Evolutionary conservation across 305 asterid genomes (phyloP), one percentile per base, ranked within the genome.

Genomic region (Rubia peregrina): DNA sequence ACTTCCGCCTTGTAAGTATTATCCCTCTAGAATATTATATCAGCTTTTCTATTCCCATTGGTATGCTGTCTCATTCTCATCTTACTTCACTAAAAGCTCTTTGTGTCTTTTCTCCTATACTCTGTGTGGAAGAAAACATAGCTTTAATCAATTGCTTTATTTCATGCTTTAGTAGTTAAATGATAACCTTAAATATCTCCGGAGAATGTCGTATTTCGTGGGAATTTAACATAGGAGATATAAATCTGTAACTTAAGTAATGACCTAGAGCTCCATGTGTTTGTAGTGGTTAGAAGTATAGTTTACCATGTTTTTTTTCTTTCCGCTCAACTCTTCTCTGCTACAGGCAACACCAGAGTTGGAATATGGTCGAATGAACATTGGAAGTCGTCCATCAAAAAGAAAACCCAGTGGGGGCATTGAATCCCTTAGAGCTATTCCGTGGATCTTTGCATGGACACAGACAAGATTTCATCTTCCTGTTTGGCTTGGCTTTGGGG

Each of bases 371-470:
- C 85, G 98, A 67, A 92, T 92, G 98, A 92, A 92, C 82, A 92
- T 92, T 46, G 98, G 98, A 53, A 92, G 98, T 75, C 96, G 96
- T 72, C 98, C 96, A 0, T 80, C 98, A 3, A 92, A 92, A 75
- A 81, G 98, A 73, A 92, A 92, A 69, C 92, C 96, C 5, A 92
- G 96, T 61, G 98, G 98, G 43, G 98, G 98, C 41, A 92, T 92
- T 73, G 98, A 92, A 84, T 92, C 98, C 8, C 92, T 92, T 24
- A 79, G 98, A 71, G 98, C 96, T 51, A 92, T 92, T 80, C 98
- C 98, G 21, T 92, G 96, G 98, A 92, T 92, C 80, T 92, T 92
- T 71, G 98, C 98, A 33, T 92, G 98, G 98, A 92, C 98, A 1
- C 98, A 92, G 73, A 92, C 98, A 7, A 87, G 98, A 67, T 92